Evolutionary conservation across 345 rosid species (phyloP).

Genomic region (Sonneratia alba): DNA sequence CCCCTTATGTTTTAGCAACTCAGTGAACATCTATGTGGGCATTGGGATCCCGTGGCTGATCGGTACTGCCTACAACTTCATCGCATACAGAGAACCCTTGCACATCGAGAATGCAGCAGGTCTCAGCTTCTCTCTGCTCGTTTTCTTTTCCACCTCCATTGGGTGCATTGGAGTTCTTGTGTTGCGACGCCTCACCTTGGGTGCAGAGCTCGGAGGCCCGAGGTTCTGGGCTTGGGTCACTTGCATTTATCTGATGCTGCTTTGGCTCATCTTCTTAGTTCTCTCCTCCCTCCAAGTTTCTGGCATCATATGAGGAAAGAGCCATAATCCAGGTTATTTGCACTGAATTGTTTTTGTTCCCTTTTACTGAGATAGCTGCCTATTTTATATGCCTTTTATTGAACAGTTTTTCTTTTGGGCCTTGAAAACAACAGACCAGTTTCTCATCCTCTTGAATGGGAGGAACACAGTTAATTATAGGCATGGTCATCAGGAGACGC

Average conservation of each 20-base stretch:
- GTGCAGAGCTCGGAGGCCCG: constrained; percentile 89
- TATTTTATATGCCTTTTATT: no score
- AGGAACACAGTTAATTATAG: no score
- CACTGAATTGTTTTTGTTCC: neutral
- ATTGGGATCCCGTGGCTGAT: constrained; percentile 95
- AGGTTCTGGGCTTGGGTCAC: constrained; percentile 83
- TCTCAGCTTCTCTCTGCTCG: constrained; percentile 70
- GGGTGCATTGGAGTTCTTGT: constrained; percentile 78
- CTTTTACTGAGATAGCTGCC: neutral
- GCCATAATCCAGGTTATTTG: neutral
- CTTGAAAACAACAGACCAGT: no score
- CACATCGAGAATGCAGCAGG: constrained; percentile 51
- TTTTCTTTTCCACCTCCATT: constrained; percentile 68
- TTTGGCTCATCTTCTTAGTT: constrained; percentile 68
- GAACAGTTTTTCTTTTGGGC: no score
- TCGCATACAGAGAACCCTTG: constrained; percentile 58
- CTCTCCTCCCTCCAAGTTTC: constrained; percentile 65
- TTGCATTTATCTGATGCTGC: constrained; percentile 53
- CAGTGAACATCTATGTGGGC: constrained; percentile 88
- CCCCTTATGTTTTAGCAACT: constrained; percentile 45
- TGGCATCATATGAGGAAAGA: constrained; percentile 37
- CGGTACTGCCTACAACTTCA: constrained; percentile 69
- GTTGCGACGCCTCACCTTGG: constrained; percentile 53
- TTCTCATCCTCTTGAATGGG: no score
- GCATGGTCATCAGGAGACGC: no score